Base-by-base conservation (phyloP, 2,329 filamentous ascomycete genomes). In the Colletotrichum echinochloae region DNA sequence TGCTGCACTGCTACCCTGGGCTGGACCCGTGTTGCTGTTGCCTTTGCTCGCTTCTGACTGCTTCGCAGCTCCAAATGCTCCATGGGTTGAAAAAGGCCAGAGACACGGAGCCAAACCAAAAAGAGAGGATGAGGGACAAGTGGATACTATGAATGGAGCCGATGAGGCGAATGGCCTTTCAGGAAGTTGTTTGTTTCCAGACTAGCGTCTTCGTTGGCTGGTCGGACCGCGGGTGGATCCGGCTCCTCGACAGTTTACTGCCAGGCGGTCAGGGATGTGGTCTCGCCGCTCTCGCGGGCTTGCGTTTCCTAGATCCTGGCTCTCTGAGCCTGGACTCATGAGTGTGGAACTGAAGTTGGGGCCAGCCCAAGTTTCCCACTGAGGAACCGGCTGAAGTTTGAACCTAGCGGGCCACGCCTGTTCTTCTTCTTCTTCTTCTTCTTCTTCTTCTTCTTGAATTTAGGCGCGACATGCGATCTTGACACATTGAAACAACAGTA, bases 331-430 rank as follows among this genome's bases (percentile, higher is more conserved):
- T 37, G 52, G 23, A 20, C 23, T 37, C 8, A 7, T n/a, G n/a
- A 49, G n/a, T 37, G n/a, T 51, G 30, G 35, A 52, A 62, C 18
- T 62, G 60, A 26, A 41, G 23, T 52, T 12, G 60, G 60, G 63
- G 33, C 41, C 56, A 63, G 51, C 51, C 56, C 67, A 66, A 66
- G 26, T 57, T 70, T 70, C 67, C 67, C 44, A 66, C 26, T 66
- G 41, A 44, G 48, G 48, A 56, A 57, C 44, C 16, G 63, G 44
- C 63, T 55, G 51, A 61, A 66, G 67, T 70, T 49, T 66, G 63
- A 46, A 54, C 52, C 35, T 63, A 52, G 20, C 44, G 44, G 62
- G 64, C 59, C 57, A 67, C 57, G 16, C 28, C 51, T 56, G 51
- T 64, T 44, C 60, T 44, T 46, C 41, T 30, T n/a, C 41, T 23